These are phyloP conservation scores for Metroxylon sagu DNA, from an alignment of 176 grass and related monocot species.

Conservation along the genomic window DNA sequence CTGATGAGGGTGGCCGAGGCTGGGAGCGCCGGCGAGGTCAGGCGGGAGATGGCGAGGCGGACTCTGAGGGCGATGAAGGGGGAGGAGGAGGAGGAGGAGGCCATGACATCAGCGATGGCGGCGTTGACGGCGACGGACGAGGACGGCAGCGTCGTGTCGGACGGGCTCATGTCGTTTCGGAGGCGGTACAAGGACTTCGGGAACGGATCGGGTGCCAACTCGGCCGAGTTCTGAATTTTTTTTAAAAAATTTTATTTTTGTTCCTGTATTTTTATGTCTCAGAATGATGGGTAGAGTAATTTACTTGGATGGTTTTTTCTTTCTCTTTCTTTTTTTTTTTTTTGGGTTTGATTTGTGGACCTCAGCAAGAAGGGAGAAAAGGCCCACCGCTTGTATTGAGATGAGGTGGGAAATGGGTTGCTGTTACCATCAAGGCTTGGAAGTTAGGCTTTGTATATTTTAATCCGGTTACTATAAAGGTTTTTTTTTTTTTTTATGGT, in stretches of 20 bases:
- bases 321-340: conserved; percentile 5
- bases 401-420: no score
- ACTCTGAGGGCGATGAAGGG: conserved; percentile 48
- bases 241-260: conserved; percentile 15
- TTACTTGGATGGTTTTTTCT: neutral
- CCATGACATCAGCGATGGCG: neutral
- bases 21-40: conserved; percentile 26
- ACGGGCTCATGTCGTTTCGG: conserved; percentile 74
- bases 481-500: no score
- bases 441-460: no score
- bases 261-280: neutral
- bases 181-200: conserved; percentile 35
- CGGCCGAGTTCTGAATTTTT: conserved; percentile 52
- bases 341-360: no score
- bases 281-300: neutral
- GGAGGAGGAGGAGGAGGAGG: conserved; percentile 28
- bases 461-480: no score
- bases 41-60: conserved; percentile 71
- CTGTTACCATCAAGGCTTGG: no score
- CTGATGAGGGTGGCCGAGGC: conserved; percentile 49
- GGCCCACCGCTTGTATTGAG: neutral
- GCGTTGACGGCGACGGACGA: conserved; percentile 23
- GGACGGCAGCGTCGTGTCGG: conserved; percentile 54
- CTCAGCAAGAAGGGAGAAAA: neutral
- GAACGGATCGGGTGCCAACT: conserved; percentile 24